phyloP scores from a whole-genome alignment of 2,329 filamentous ascomycete genomes.

The Apiospora saccharicola region DNA sequence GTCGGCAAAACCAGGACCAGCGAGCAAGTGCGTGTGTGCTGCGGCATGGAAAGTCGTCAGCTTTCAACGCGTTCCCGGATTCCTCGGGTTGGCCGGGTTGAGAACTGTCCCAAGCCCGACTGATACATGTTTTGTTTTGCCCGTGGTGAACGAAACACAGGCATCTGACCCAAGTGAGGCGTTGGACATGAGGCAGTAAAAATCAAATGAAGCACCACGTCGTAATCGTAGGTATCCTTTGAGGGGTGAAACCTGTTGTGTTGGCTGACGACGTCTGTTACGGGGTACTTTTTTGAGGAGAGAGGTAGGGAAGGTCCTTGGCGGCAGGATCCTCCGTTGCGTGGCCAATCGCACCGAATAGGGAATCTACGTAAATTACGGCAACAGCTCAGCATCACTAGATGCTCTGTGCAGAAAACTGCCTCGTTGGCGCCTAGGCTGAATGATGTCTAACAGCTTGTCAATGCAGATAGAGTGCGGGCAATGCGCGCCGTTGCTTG shows the following conservation, averaged over 20 bases:
- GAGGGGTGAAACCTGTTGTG: background rate
- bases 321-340: background rate
- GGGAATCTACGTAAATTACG: background rate
- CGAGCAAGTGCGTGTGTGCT: background rate
- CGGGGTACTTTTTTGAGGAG: background rate
- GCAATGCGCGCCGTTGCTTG: constrained; percentile 8
- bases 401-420: background rate
- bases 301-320: background rate
- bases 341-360: no score
- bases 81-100: background rate
- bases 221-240: background rate
- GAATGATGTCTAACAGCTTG: background rate
- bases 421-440: background rate
- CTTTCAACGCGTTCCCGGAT: background rate
- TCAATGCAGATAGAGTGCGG: constrained; percentile 4
- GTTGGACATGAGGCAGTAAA: background rate
- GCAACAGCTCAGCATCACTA: background rate
- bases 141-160: background rate
- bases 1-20: background rate
- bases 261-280: constrained; percentile 1
- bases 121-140: background rate
- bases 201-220: background rate
- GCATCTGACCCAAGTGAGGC: background rate
- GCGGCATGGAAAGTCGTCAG: background rate
- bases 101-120: background rate